Evolutionary conservation across 192 early-diverging fungal genomes (phyloP).

Genomic region (Endogone sp.): DNA sequence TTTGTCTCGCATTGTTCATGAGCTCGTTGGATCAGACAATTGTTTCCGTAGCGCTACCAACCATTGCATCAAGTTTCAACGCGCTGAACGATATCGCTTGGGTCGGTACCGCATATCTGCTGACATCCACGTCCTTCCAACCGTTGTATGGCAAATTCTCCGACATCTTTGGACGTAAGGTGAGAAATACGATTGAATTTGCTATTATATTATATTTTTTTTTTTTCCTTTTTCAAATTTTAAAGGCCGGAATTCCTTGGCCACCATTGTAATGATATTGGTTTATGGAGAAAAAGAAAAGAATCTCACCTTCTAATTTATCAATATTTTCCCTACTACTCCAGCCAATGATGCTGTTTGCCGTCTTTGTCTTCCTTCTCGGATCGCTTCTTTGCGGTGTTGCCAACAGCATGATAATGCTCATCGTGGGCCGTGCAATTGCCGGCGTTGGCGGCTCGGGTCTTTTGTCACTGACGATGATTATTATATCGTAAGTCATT

Average conservation of each 20-base stretch:
- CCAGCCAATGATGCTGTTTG: conserved; percentile 57
- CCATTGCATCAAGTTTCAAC: conserved; percentile 55
- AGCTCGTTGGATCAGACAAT: conserved; percentile 63
- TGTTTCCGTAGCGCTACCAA: conserved; percentile 56
- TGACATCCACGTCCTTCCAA: conserved; percentile 63
- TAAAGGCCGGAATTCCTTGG: conserved; percentile 49
- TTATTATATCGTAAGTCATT: conserved; percentile 52
- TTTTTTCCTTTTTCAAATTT: conserved; percentile 49
- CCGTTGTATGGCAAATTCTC: conserved; percentile 74
- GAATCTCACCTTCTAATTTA: conserved; percentile 23
- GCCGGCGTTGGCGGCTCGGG: conserved; percentile 53
- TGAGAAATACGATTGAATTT: conserved; percentile 17
- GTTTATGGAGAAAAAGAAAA: conserved; percentile 45
- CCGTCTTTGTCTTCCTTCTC: conserved; percentile 70
- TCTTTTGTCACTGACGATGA: conserved; percentile 44
- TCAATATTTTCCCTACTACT: conserved; percentile 36
- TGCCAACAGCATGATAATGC: conserved; percentile 54
- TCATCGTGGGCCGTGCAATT: conserved; percentile 48
- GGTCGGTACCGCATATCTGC: conserved; percentile 72
- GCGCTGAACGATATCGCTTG: conserved; percentile 63
- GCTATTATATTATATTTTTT: conserved; percentile 23
- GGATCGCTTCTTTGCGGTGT: conserved; percentile 79
- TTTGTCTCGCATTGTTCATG: conserved; percentile 53
- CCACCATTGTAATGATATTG: conserved; percentile 64
- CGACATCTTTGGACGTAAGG: conserved; percentile 74